Percentiles rank a stretch among this genome's conserved stretches.
Evolutionary conservation across 495 filamentous ascomycete genomes (phyloP).

Genomic region (Parathielavia appendiculata): DNA sequence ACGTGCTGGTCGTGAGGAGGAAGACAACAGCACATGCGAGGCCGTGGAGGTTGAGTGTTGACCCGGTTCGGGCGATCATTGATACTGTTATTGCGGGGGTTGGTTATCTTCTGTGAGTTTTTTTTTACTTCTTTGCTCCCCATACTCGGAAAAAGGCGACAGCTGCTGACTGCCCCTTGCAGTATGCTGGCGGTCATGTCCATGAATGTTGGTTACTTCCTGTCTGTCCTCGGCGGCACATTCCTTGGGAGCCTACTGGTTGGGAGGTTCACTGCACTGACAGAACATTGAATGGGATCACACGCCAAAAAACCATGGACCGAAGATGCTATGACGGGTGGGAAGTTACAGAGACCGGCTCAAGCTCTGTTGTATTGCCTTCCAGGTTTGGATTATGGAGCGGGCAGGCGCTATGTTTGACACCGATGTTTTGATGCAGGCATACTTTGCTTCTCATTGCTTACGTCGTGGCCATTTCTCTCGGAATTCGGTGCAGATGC

Average conservation of each 20-base stretch:
- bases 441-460: background rate
- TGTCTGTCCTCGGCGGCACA: slow-evolving; percentile 74
- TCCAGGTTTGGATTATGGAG: background rate
- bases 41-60: slow-evolving; percentile 75
- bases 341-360: background rate
- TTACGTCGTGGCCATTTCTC: background rate
- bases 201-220: slow-evolving; percentile 93
- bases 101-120: slow-evolving; percentile 81
- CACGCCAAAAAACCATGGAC: no score
- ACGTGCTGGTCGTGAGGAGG: slow-evolving; percentile 62
- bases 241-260: slow-evolving; percentile 80
- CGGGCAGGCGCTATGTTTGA: background rate
- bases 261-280: slow-evolving; percentile 55
- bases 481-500: background rate
- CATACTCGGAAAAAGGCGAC: background rate
- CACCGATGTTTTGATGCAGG: background rate
- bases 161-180: slow-evolving; percentile 16
- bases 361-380: background rate
- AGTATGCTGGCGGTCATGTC: slow-evolving; percentile 99
- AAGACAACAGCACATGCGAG: slow-evolving; percentile 37
- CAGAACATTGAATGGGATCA: slow-evolving; percentile 31
- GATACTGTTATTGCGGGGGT: slow-evolving; percentile 67
- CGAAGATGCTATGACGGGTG: background rate
- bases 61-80: slow-evolving; percentile 65
- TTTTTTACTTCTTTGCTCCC: background rate